Conservation (phyloP, 1,284 basidiomycete species). For the Lignosus rhinocerotis region DNA sequence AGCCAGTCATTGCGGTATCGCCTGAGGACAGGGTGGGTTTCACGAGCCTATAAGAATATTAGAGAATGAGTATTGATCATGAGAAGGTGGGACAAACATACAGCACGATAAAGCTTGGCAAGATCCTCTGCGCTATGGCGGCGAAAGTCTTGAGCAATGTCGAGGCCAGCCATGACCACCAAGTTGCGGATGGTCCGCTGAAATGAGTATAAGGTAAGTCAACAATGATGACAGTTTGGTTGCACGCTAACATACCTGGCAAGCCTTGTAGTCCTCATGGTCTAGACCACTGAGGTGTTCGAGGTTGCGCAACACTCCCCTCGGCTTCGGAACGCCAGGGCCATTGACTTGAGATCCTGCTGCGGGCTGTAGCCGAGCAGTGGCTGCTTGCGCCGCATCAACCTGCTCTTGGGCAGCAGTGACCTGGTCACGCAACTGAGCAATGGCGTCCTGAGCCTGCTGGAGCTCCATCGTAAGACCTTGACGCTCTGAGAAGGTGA, state of each 20-base stretch:
- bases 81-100: neutral
- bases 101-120: neutral
- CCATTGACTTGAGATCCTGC: neutral
- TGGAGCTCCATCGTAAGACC: no score
- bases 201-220: neutral
- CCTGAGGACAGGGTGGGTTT: conserved; percentile 5
- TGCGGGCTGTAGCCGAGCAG: neutral
- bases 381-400: no score
- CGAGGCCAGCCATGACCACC: neutral
- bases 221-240: no score
- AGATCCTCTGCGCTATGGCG: conserved; percentile 1
- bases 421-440: no score
- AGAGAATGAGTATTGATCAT: no score
- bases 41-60: conserved; percentile 8
- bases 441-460: no score
- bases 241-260: neutral
- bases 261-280: neutral
- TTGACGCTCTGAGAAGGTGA: no score
- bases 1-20: neutral
- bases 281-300: neutral
- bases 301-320: neutral
- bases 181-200: conserved; percentile 1
- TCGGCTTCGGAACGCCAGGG: neutral
- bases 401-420: no score
- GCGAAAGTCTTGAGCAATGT: conserved; percentile 8